Evolutionary conservation across 768 basidiomycete genomes (phyloP).

Genomic region (Cystobasidium onofrii): DNA sequence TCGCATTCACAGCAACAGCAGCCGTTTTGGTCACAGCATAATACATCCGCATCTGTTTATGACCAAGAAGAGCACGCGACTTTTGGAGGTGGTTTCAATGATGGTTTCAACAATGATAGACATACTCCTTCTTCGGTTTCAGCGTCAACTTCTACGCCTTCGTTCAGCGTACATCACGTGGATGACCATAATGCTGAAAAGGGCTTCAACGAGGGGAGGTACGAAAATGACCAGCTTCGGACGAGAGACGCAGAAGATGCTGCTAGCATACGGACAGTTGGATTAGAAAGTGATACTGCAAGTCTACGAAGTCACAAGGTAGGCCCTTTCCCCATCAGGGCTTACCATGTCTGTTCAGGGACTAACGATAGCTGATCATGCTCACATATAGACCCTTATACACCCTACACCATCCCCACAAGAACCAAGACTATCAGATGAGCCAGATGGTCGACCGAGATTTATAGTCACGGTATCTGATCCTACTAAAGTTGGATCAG

Average conservation of each 20-base stretch:
- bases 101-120: not conserved
- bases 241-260: slow-evolving; percentile 15
- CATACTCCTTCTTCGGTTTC: not conserved
- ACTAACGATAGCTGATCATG: too few species aligned
- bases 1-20: too few species aligned
- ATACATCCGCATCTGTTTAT: not conserved
- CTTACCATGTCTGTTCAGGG: too few species aligned
- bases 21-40: not conserved
- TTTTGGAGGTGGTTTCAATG: not conserved
- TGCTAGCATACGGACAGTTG: slow-evolving; percentile 24
- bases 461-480: slow-evolving; percentile 90
- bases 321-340: too few species aligned
- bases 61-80: not conserved
- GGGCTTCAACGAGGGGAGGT: not conserved
- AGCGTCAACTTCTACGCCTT: not conserved
- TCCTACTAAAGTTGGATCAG: slow-evolving; percentile 93
- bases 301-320: slow-evolving; percentile 11
- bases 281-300: slow-evolving; percentile 24
- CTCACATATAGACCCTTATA: slow-evolving; percentile 9
- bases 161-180: not conserved
- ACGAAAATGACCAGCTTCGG: not conserved
- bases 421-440: slow-evolving; percentile 8
- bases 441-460: slow-evolving; percentile 32
- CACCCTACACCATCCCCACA: not conserved
- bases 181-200: not conserved